Evolutionary conservation across 2,329 filamentous ascomycete genomes (phyloP).

Genomic region (Geosmithia flava): DNA sequence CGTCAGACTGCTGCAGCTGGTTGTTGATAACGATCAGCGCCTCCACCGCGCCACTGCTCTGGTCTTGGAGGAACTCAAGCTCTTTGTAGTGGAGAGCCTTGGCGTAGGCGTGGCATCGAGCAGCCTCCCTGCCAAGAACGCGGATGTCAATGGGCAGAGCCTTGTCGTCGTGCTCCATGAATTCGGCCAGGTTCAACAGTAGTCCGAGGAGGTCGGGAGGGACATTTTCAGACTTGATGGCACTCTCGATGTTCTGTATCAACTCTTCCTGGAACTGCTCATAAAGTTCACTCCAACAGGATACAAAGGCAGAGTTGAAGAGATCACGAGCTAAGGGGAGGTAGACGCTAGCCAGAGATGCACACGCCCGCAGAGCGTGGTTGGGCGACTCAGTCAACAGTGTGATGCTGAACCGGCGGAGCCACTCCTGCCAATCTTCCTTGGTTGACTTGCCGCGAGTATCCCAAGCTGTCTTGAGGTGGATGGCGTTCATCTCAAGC

Average conservation of each 20-base stretch:
- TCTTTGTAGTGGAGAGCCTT: slow-evolving; percentile 99
- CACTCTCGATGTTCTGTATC: slow-evolving; percentile 88
- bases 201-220: slow-evolving; percentile 92
- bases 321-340: slow-evolving; percentile 82
- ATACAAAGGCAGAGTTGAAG: slow-evolving; percentile 98
- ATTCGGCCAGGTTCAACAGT: slow-evolving; percentile 90
- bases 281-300: slow-evolving; percentile 96
- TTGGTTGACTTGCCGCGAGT: slow-evolving; percentile 93
- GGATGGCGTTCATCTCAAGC: slow-evolving; percentile 92
- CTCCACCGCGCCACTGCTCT: slow-evolving; percentile 90
- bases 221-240: slow-evolving; percentile 89
- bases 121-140: slow-evolving; percentile 85
- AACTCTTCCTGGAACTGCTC: slow-evolving; percentile 95
- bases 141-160: slow-evolving; percentile 94
- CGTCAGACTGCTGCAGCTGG: slow-evolving; percentile 95
- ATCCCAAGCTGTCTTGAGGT: slow-evolving; percentile 95
- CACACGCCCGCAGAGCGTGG: slow-evolving; percentile 86
- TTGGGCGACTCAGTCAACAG: slow-evolving; percentile 91
- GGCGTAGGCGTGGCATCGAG: slow-evolving; percentile 92
- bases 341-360: slow-evolving; percentile 81
- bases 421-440: slow-evolving; percentile 99
- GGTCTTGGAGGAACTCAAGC: slow-evolving; percentile 93
- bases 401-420: slow-evolving; percentile 90
- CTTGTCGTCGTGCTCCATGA: slow-evolving; percentile 99
- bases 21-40: slow-evolving; percentile 99